phyloP scores from a whole-genome alignment of 2,329 filamentous ascomycete genomes.

The Ophiognomonia clavigignenti-juglandacearum region DNA sequence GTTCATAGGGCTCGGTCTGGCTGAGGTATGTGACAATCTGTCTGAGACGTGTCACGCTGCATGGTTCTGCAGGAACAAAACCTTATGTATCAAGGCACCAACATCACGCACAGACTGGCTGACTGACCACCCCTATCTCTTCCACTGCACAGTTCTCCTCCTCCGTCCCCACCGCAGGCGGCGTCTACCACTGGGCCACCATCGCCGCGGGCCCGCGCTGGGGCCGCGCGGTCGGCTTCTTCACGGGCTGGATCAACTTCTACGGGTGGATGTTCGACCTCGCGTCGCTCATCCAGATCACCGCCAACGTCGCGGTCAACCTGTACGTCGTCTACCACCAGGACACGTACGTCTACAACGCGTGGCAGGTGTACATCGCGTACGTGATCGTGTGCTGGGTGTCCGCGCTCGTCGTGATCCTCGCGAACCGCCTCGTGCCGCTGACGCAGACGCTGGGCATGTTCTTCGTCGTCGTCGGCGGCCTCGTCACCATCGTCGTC shows the following conservation, averaged over 20 bases:
- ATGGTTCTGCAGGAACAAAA: too few relatives aligned
- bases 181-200: slow-evolving; percentile 58
- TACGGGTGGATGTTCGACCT: slow-evolving; percentile 60
- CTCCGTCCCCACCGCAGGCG: slow-evolving; percentile 53
- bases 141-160: slow-evolving; percentile 46
- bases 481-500: slow-evolving; percentile 49
- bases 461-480: slow-evolving; percentile 49
- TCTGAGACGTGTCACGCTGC: too few relatives aligned
- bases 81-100: too few relatives aligned
- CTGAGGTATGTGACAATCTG: slow-evolving; percentile 33
- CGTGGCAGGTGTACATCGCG: slow-evolving; percentile 57
- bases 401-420: slow-evolving; percentile 46
- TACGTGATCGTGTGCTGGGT: slow-evolving; percentile 53
- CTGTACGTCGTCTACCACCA: slow-evolving; percentile 58
- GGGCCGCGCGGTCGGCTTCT: slow-evolving; percentile 47
- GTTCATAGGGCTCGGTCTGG: slow-evolving; percentile 36
- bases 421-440: slow-evolving; percentile 51
- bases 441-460: slow-evolving; percentile 48
- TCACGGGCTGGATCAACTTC: slow-evolving; percentile 47
- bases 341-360: slow-evolving; percentile 39
- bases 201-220: slow-evolving; percentile 50
- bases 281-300: slow-evolving; percentile 53
- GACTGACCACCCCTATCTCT: not conserved
- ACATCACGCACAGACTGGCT: not conserved
- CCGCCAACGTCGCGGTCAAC: slow-evolving; percentile 54